Evolutionary conservation across 1,284 basidiomycete species (phyloP), one percentile per base, ranked within the genome.

Genomic region (Ceratobasidium sp.): DNA sequence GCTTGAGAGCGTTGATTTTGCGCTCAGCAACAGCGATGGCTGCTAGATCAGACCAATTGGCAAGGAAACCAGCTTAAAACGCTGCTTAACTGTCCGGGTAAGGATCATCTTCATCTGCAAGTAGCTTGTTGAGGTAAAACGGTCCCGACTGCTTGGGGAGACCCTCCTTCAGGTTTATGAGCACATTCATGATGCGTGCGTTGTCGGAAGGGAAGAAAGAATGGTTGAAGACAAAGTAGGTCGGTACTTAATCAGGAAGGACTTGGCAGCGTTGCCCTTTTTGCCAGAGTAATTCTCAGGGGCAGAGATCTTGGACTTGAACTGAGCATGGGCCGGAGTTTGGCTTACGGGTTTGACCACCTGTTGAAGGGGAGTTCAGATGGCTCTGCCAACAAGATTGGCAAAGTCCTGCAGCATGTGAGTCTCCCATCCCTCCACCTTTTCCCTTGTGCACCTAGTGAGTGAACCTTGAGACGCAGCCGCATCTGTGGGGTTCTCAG

Each of bases 161-260:
- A 4, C 61, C 61, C 31, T 64, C 35, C 61, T 64, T 64, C 39
- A 64, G 35, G 31, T 64, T 64, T 37, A 64, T 64, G 8, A 37
- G 35, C 33, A 64, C 61, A 64, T 37, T 39, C 31, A 42, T 64
- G 61, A 64, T 64, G 33, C 37, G 10, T 5, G 61, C 8, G 11
- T 64, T 11, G 37, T 64, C 37, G 20, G 61, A 33, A 23, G 61
- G 61, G 26, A 39, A 39, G 35, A 8, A 33, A 37, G 15, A 39
- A 35, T 11, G 33, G n/a, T n/a, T n/a, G n/a, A n/a, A n/a, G n/a
- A n/a, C n/a, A n/a, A n/a, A n/a, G n/a, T n/a, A n/a, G n/a, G 42
- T 35, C 42, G 37, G 61, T 37, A 64, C 37, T 66, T 11, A 6
- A 28, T 11, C 13, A 66, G 47, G 39, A 66, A 66, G 8, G 23